phyloP scores from a whole-genome alignment of 805 yeast species.

The Yueomyces sp. region DNA sequence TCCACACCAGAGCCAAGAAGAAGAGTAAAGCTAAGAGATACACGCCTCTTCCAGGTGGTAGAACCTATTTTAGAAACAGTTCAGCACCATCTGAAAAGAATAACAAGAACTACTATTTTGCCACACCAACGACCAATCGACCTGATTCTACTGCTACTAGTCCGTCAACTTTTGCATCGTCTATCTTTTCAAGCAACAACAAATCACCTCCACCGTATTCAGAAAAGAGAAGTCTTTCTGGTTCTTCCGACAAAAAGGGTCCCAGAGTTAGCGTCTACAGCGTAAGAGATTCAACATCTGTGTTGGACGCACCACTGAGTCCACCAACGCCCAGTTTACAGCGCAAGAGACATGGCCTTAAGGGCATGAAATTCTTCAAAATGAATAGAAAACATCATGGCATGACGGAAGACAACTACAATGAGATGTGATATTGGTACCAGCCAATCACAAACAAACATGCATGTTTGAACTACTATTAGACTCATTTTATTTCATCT shows the following conservation, averaged over 20 bases:
- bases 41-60: constrained; percentile 2
- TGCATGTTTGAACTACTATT: no score
- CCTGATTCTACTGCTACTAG: not conserved
- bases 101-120: not conserved
- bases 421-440: not conserved
- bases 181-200: not conserved
- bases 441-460: no score
- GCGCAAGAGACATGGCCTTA: constrained; percentile 15
- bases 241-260: not conserved
- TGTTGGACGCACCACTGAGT: not conserved
- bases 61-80: constrained; percentile 11
- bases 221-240: not conserved
- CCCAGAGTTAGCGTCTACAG: not conserved
- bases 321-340: constrained; percentile 6
- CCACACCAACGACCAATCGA: not conserved
- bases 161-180: not conserved
- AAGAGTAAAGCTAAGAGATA: not conserved
- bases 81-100: constrained; percentile 4
- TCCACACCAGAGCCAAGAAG: not conserved
- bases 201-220: not conserved
- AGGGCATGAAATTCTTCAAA: constrained; percentile 65
- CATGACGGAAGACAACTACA: constrained; percentile 19
- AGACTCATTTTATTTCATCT: no score
- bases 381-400: constrained; percentile 37
- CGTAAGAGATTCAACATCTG: not conserved